These are phyloP conservation scores for Ophiostoma sp. DNA, from an alignment of 2,329 filamentous ascomycete genomes.

Conservation along the genomic window DNA sequence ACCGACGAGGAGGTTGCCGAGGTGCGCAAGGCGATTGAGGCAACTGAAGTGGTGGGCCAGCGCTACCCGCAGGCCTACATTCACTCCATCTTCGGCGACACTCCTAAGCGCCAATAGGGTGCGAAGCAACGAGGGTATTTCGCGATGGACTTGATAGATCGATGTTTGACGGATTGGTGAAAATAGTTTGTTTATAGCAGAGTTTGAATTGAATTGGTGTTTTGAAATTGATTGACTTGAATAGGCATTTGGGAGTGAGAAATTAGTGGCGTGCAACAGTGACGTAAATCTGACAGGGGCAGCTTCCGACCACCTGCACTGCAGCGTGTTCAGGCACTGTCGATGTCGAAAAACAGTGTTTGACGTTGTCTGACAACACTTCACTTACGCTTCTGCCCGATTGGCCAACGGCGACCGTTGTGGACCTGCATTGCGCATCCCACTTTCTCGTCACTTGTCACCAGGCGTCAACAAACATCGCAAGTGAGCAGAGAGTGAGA, in stretches of 20 bases:
- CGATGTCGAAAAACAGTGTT: neutral
- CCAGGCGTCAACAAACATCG: neutral
- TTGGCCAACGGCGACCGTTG: neutral
- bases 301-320: neutral
- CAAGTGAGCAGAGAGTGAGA: neutral
- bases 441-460: neutral
- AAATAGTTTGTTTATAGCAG: neutral
- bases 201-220: neutral
- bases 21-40: conserved; percentile 26
- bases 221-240: neutral
- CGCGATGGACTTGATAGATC: neutral
- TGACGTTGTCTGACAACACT: neutral
- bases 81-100: neutral
- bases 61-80: conserved; percentile 17
- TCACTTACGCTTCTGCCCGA: neutral
- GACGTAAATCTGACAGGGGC: conserved; percentile 7
- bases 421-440: neutral
- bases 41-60: conserved; percentile 13
- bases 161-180: neutral
- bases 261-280: neutral
- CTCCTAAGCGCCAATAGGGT: too few relatives aligned
- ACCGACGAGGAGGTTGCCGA: conserved; percentile 22
- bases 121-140: too few relatives aligned
- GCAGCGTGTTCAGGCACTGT: neutral
- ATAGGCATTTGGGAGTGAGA: neutral